Percentiles rank a stretch among this genome's conserved stretches.
Conservation (phyloP, 2,329 filamentous ascomycete species). For the Colletotrichum cereale region DNA sequence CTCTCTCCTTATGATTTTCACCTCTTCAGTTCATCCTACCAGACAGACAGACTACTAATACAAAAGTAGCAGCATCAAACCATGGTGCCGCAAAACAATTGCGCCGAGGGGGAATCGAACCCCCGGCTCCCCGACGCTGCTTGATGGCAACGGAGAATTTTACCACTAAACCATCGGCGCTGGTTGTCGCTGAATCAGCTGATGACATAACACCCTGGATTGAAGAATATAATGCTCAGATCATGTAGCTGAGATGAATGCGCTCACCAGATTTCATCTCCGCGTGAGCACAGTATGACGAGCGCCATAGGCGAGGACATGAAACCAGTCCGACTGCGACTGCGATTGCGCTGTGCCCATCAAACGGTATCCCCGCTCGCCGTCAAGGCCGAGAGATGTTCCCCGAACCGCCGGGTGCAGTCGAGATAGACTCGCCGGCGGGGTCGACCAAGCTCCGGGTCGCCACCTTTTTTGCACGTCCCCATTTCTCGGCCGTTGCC, state of each 20-base stretch:
- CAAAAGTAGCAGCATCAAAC: no score
- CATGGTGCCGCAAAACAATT: neutral
- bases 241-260: no score
- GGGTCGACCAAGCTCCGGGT: neutral
- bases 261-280: no score
- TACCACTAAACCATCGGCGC: constrained; percentile 41
- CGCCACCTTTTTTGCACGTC: neutral
- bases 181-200: constrained; percentile 4
- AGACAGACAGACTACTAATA: no score
- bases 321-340: fast-evolving
- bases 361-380: neutral
- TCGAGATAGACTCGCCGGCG: constrained; percentile 14
- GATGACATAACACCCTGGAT: no score
- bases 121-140: constrained; percentile 39
- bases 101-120: constrained; percentile 39
- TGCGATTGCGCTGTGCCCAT: no score
- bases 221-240: no score
- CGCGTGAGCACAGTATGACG: neutral
- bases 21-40: no score
- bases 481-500: neutral
- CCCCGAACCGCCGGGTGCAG: neutral
- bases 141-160: constrained; percentile 40
- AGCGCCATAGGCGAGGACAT: fast-evolving
- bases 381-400: fast-evolving
- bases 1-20: no score